A percentile compares a stretch with the other conserved stretches of the same genome.
These are phyloP conservation scores for Rauvolfia tetraphylla DNA, from an alignment of 257 asterid genomes.

Conservation along the genomic window DNA sequence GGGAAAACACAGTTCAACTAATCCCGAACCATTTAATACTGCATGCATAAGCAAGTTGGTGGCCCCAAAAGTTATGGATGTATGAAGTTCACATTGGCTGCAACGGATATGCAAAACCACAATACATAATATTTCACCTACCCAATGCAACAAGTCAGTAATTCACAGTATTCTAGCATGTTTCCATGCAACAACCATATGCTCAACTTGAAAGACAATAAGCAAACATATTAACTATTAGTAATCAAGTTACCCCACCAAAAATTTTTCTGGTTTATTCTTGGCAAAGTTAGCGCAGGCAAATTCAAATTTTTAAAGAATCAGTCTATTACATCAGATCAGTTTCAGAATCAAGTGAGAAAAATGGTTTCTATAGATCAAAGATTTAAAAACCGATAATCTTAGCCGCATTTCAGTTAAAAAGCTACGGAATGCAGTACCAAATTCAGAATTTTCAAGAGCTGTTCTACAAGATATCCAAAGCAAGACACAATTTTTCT, in stretches of 20 bases:
- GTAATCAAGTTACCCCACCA: neutral
- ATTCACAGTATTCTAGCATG: neutral
- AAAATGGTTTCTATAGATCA: neutral
- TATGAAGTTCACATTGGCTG: neutral
- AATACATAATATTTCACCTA: constrained; percentile 20
- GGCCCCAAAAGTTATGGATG: constrained; percentile 15
- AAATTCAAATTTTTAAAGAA: neutral
- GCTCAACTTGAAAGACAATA: neutral
- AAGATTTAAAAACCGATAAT: neutral
- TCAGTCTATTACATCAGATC: neutral
- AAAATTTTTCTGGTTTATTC: neutral
- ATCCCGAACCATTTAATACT: constrained; percentile 1
- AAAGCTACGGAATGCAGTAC: neutral
- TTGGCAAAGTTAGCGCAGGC: neutral
- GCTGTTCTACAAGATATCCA: neutral
- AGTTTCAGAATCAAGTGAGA: neutral
- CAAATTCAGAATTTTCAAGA: neutral
- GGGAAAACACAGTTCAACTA: constrained; percentile 10
- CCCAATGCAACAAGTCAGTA: constrained; percentile 19
- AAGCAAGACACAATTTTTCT: neutral
- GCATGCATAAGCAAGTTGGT: constrained; percentile 7
- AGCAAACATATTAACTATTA: neutral
- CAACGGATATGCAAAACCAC: constrained; percentile 21
- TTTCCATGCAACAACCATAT: constrained; percentile 2
- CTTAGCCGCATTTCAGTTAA: neutral